Percentiles rank a stretch among this genome's conserved stretches.
Evolutionary conservation across 106 monocot genomes (phyloP).

Genomic region (Iris macrosiphon): DNA sequence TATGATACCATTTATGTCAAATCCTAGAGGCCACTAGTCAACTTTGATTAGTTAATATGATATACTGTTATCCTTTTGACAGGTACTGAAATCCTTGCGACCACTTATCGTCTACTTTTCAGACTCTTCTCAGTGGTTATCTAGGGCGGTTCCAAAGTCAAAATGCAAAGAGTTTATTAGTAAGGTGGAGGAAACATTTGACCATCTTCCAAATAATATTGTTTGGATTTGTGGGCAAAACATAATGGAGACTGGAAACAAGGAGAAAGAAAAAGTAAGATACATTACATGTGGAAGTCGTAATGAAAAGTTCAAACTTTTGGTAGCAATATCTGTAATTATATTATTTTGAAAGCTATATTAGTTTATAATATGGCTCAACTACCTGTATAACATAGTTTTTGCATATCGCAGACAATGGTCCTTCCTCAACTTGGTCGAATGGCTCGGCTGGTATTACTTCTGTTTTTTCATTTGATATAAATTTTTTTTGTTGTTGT

Average conservation of each 20-base stretch:
- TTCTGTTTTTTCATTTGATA: too few relatives aligned
- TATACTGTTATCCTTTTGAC: conserved; percentile 9
- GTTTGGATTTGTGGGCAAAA: conserved; percentile 86
- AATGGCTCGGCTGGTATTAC: conserved; percentile 66
- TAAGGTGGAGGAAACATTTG: conserved; percentile 70
- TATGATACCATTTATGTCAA: too few relatives aligned
- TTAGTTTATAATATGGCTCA: too few relatives aligned
- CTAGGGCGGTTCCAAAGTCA: conserved; percentile 62
- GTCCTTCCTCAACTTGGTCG: conserved; percentile 70
- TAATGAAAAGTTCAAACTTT: too few relatives aligned
- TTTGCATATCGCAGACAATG: conserved; percentile 64
- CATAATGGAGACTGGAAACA: conserved; percentile 47
- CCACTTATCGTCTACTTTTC: conserved; percentile 87
- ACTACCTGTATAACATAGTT: too few relatives aligned
- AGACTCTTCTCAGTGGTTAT: conserved; percentile 76
- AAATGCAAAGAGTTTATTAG: conserved; percentile 57
- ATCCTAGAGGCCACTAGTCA: too few relatives aligned
- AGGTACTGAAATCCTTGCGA: conserved; percentile 67
- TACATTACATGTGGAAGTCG: not conserved
- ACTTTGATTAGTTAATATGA: too few relatives aligned
- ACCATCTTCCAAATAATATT: conserved; percentile 61
- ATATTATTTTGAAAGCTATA: too few relatives aligned
- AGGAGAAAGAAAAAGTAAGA: conserved; percentile 87
- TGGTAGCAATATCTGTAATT: too few relatives aligned
- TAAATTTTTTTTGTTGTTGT: too few relatives aligned